Evolutionary conservation across 352 stramenopile genomes (phyloP).

Genomic region (Pythium guiyangense): DNA sequence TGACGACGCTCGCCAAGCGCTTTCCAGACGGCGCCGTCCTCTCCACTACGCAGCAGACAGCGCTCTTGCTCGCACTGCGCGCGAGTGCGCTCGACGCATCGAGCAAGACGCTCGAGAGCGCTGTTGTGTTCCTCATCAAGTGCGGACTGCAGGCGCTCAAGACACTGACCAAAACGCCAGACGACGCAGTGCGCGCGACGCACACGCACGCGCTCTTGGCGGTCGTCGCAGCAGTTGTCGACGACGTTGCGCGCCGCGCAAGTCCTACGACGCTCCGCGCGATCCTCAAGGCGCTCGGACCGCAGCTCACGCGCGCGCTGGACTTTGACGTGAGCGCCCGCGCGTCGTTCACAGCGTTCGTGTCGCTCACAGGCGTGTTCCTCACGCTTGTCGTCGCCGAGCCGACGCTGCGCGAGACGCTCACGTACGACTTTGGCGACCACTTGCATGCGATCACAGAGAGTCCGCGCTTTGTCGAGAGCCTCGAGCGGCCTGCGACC

Average conservation of each 20-base stretch:
- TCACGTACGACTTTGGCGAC: constrained; percentile 27
- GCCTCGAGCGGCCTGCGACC: constrained; percentile 12
- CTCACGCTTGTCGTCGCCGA: constrained; percentile 25
- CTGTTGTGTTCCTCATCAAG: constrained; percentile 14
- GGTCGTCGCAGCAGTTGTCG: constrained; percentile 2
- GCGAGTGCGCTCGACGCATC: constrained; percentile 3
- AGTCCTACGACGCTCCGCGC: neutral
- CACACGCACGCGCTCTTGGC: constrained; percentile 2
- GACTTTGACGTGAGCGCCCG: constrained; percentile 13
- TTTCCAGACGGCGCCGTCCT: constrained; percentile 21
- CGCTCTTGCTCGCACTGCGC: constrained; percentile 31
- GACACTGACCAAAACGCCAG: neutral
- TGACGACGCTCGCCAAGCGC: constrained; percentile 23
- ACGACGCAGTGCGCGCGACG: neutral
- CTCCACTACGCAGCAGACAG: constrained; percentile 23
- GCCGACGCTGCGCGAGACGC: constrained; percentile 3
- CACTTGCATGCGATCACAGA: constrained; percentile 29
- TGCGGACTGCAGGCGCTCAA: constrained; percentile 12
- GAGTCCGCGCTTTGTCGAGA: constrained; percentile 25
- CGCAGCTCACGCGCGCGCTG: constrained; percentile 19
- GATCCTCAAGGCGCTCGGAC: constrained; percentile 16
- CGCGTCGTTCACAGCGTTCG: constrained; percentile 25
- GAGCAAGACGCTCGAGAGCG: constrained; percentile 5
- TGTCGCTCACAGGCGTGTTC: constrained; percentile 25
- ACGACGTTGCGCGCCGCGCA: constrained; percentile 1